Percentiles rank a stretch among this genome's conserved stretches.
Evolutionary conservation across 768 basidiomycete genomes (phyloP).

Genomic region (Boletus rex-veris): DNA sequence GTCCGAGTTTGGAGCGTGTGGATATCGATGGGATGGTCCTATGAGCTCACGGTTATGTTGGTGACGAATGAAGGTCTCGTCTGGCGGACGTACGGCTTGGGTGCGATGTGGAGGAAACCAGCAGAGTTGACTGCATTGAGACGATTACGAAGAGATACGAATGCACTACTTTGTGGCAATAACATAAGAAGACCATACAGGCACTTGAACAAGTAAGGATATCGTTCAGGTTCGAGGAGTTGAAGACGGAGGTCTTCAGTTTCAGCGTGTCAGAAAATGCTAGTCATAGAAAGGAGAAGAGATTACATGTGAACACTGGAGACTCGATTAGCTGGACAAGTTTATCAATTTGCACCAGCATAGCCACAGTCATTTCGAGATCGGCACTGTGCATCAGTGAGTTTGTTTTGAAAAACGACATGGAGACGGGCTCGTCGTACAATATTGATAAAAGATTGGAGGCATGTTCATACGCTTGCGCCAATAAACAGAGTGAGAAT

Average conservation of each 20-base stretch:
- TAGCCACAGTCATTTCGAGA: slow-evolving; percentile 90
- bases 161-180: slow-evolving; percentile 94
- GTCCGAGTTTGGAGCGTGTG: slow-evolving; percentile 70
- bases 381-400: slow-evolving; percentile 64
- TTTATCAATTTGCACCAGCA: slow-evolving; percentile 96
- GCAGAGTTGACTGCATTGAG: slow-evolving; percentile 93
- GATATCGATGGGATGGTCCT: slow-evolving; percentile 35
- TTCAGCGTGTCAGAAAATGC: slow-evolving; percentile 1
- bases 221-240: slow-evolving; percentile 92
- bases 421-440: slow-evolving; percentile 42
- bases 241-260: slow-evolving; percentile 78
- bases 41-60: slow-evolving; percentile 25
- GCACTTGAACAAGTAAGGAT: slow-evolving; percentile 96
- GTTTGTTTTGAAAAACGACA: not conserved
- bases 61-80: not conserved
- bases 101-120: slow-evolving; percentile 87
- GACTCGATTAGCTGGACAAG: slow-evolving; percentile 97
- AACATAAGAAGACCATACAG: slow-evolving; percentile 97
- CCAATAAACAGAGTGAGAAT: slow-evolving; percentile 92
- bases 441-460: slow-evolving; percentile 95
- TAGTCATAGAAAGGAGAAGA: not conserved
- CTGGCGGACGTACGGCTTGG: slow-evolving; percentile 62
- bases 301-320: slow-evolving; percentile 94
- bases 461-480: slow-evolving; percentile 98
- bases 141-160: slow-evolving; percentile 90